A percentile compares a stretch with the other conserved stretches of the same genome.
These are phyloP conservation scores for Podila minutissima DNA, from an alignment of 192 early-diverging fungal genomes.

Conservation along the genomic window DNA sequence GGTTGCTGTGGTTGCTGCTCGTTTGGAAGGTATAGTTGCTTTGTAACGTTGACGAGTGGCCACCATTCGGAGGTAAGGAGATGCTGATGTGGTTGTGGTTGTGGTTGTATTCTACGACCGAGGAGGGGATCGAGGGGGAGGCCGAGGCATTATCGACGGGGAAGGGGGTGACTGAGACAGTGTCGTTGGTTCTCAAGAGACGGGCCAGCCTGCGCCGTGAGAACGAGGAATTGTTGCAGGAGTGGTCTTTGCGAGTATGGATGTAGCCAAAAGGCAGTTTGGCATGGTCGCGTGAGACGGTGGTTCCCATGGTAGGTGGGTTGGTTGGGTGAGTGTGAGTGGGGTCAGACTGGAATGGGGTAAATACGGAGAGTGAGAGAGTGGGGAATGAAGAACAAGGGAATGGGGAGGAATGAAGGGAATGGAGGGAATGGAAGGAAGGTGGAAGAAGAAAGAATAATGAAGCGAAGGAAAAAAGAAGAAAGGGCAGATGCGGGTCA, in stretches of 20 bases:
- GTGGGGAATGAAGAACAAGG: background rate
- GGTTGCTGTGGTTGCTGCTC: background rate
- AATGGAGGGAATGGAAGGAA: background rate
- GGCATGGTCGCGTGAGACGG: constrained; percentile 58
- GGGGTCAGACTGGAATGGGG: background rate
- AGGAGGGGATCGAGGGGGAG: constrained; percentile 6
- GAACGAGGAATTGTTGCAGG: constrained; percentile 35
- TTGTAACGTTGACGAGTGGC: too few relatives aligned
- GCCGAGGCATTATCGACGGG: constrained; percentile 7
- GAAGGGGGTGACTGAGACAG: constrained; percentile 40
- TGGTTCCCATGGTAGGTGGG: constrained; percentile 50
- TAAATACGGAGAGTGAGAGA: too few relatives aligned
- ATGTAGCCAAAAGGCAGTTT: constrained; percentile 65
- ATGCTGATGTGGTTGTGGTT: background rate
- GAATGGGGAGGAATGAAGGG: background rate
- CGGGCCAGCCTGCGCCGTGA: constrained; percentile 35
- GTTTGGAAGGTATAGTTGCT: too few relatives aligned
- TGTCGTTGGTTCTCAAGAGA: constrained; percentile 36
- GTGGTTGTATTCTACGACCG: background rate
- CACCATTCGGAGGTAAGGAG: background rate
- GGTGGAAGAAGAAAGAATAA: background rate
- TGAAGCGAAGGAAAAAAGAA: background rate
- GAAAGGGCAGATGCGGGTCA: background rate
- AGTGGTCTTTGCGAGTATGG: constrained; percentile 39
- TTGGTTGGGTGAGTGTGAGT: too few relatives aligned